These are phyloP conservation scores for Hygrophoropsis aurantiaca DNA, from an alignment of 768 basidiomycete genomes.

Conservation along the genomic window DNA sequence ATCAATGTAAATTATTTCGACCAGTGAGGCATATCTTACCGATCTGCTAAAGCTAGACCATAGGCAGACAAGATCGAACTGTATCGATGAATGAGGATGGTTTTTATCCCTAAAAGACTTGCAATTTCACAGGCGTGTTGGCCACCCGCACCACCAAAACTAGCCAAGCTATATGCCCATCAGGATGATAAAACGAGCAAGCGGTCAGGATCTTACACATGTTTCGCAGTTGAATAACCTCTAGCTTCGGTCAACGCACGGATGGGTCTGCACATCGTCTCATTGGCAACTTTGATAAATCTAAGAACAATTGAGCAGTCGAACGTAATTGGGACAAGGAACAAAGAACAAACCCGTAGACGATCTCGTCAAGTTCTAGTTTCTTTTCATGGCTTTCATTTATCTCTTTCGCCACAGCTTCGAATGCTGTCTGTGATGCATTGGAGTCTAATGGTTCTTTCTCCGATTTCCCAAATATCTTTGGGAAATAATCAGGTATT, in stretches of 20 bases:
- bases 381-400: constrained; percentile 61
- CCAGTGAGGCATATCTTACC: constrained; percentile 32
- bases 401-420: constrained; percentile 66
- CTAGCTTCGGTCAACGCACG: constrained; percentile 88
- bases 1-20: background rate
- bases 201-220: constrained; percentile 42
- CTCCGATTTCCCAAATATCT: constrained; percentile 90
- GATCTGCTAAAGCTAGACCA: constrained; percentile 88
- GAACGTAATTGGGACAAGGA: background rate
- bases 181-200: background rate
- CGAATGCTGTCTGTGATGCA: constrained; percentile 68
- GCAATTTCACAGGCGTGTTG: constrained; percentile 96
- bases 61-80: constrained; percentile 94
- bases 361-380: constrained; percentile 77
- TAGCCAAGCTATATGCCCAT: constrained; percentile 56
- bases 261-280: constrained; percentile 95
- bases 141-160: constrained; percentile 88
- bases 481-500: constrained; percentile 89
- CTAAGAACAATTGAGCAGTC: constrained; percentile 34
- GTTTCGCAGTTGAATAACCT: constrained; percentile 79
- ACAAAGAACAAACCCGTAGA: constrained; percentile 65
- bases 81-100: constrained; percentile 85
- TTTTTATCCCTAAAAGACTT: constrained; percentile 79
- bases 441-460: constrained; percentile 79
- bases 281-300: constrained; percentile 95